These are phyloP conservation scores for Spirogloea muscicola DNA, from an alignment of 139 green algal genomes.

Conservation along the genomic window DNA sequence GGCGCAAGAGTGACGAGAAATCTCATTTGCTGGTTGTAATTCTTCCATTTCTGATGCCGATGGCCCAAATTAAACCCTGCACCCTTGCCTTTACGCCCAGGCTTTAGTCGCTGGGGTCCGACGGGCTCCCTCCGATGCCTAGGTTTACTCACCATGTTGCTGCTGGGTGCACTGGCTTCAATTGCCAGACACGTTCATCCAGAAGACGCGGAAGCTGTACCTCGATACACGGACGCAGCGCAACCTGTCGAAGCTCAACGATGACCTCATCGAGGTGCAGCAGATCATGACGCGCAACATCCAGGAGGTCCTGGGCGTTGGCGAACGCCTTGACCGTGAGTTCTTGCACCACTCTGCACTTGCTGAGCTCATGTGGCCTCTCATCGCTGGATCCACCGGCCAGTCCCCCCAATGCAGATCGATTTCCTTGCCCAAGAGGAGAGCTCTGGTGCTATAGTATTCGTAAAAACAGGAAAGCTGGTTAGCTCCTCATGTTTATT, in stretches of 20 bases:
- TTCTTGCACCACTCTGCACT: neutral
- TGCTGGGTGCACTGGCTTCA: no score
- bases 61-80: no score
- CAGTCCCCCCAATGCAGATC: neutral
- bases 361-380: neutral
- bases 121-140: no score
- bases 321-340: constrained; percentile 81
- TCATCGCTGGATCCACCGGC: neutral
- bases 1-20: no score
- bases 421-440: neutral
- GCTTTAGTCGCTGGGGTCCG: no score
- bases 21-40: no score
- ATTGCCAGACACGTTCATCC: constrained; percentile 99
- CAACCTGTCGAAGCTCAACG: constrained; percentile 87
- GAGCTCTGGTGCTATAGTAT: neutral
- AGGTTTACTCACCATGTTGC: no score
- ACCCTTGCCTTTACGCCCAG: no score
- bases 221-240: constrained; percentile 92
- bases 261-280: constrained; percentile 70
- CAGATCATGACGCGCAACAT: constrained; percentile 99
- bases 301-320: constrained; percentile 91
- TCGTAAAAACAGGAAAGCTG: neutral
- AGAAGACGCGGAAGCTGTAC: constrained; percentile 98
- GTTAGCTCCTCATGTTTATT: no score
- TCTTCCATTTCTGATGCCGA: no score